Evolutionary conservation across 208 protist species (phyloP), one percentile per base, ranked within the genome.

Genomic region (Leishmania martiniquensis): DNA sequence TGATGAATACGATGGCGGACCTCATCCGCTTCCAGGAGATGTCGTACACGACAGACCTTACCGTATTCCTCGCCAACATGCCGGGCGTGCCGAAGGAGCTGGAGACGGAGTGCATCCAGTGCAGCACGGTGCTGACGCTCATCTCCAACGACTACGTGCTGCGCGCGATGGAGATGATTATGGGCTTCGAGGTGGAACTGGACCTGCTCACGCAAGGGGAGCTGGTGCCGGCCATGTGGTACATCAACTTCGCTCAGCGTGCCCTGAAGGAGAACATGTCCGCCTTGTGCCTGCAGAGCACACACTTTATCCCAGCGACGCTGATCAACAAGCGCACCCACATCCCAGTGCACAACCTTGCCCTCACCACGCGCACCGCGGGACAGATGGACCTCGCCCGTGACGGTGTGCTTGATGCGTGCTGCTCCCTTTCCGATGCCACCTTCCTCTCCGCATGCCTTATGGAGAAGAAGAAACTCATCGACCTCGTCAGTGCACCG

Each of bases 321-420:
- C 93, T 91, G 71, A 88, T 97, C 47, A 97, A 95, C 75, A 90
- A 92, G 78, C 82, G 87, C 68, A 95, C 90, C 39, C 85, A 86
- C 54, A 85, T 93, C 47, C 93, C 93, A 49, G 69, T 95, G 51
- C 81, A 93, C 83, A 97, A 97, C 77, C 80, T 95, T n/a, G 86
- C 82, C 15, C 82, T 97, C 34, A 94, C 89, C 25, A 93, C 91
- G 62, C 93, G 93, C 60, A 85, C 75, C 34, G 70, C 51, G 9
- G 85, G 84, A 7, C 67, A 78, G 66, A 74, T 80, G 57, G 91
- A 95, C 66, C 72, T 79, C 13, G 81, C 87, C 51, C 80, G 72
- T 71, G 74, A 84, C 66, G 83, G 75, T 29, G 73, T 92, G 44
- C 83, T 95, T 2, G 90, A 94, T 73, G 87, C 88, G 10, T 82